Evolutionary conservation across 106 monocot species (phyloP).

Genomic region (Acorus calamus): DNA sequence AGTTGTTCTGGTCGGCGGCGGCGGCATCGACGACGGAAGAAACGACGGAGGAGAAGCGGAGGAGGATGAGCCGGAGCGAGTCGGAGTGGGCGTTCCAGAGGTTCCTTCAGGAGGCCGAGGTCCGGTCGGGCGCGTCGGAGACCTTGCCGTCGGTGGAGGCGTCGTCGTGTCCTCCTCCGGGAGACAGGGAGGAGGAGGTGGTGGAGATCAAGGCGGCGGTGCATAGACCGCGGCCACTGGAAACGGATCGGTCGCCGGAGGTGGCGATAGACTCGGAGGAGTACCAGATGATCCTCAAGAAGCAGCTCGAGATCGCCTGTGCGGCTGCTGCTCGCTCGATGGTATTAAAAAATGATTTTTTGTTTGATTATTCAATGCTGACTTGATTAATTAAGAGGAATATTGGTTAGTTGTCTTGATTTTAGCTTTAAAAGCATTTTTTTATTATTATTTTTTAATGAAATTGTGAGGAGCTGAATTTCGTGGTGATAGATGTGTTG

Average conservation of each 20-base stretch:
- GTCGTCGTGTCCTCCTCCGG: background rate
- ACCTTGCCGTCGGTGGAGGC: background rate
- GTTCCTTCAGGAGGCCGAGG: slow-evolving; percentile 34
- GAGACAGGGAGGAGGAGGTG: slow-evolving; percentile 29
- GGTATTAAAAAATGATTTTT: slow-evolving; percentile 13
- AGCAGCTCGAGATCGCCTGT: slow-evolving; percentile 50
- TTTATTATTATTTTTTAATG: background rate
- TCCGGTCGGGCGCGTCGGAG: background rate
- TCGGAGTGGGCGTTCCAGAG: slow-evolving; percentile 63
- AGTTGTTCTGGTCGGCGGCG: slow-evolving; percentile 26
- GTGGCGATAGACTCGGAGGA: slow-evolving; percentile 28
- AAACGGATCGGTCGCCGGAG: background rate
- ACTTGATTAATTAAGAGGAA: too few relatives aligned
- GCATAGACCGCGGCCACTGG: background rate
- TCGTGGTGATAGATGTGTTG: too few relatives aligned
- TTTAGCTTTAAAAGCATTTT: background rate
- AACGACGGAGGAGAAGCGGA: slow-evolving; percentile 1
- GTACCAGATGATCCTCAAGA: slow-evolving; percentile 41
- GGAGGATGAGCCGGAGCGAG: slow-evolving; percentile 31
- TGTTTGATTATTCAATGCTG: too few relatives aligned
- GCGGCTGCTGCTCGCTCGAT: slow-evolving; percentile 37
- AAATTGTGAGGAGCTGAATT: too few relatives aligned
- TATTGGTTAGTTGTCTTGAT: background rate
- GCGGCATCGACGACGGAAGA: slow-evolving; percentile 4
- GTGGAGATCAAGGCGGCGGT: slow-evolving; percentile 29